Conservation (phyloP, 192 early-diverging fungal genomes). For the Neocallimastix lanati region DNA sequence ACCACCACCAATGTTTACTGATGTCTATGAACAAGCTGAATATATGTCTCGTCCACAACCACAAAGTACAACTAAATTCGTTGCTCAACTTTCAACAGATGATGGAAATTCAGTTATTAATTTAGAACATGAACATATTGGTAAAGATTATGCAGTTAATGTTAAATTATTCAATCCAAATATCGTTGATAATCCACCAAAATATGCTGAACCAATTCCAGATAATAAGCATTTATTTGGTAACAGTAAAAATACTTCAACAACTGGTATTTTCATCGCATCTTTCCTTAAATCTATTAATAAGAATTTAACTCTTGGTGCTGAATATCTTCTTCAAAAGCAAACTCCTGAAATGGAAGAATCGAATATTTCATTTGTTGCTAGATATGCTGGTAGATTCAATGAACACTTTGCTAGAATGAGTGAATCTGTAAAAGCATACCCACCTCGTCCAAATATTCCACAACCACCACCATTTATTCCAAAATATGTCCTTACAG, state of each 20-base stretch:
- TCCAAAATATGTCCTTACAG: constrained; percentile 25
- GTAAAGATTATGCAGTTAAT: constrained; percentile 71
- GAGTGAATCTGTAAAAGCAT: constrained; percentile 27
- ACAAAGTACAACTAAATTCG: constrained; percentile 10
- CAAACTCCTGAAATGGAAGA: constrained; percentile 68
- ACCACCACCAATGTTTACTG: constrained; percentile 14
- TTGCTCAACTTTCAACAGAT: constrained; percentile 32
- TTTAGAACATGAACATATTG: constrained; percentile 81
- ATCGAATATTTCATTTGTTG: constrained; percentile 47
- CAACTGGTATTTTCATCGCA: constrained; percentile 72
- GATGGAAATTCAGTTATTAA: constrained; percentile 80
- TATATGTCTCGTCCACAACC: constrained; percentile 9
- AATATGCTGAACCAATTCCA: background rate
- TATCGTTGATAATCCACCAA: constrained; percentile 40
- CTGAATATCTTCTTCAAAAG: constrained; percentile 67
- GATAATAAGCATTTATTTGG: background rate
- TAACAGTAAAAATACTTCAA: constrained; percentile 7
- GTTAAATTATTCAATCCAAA: constrained; percentile 93
- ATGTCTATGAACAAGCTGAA: background rate
- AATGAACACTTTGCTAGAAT: constrained; percentile 13
- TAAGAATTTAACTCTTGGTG: constrained; percentile 58
- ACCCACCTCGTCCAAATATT: constrained; percentile 15
- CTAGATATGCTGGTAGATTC: constrained; percentile 35
- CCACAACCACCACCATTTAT: constrained; percentile 31
- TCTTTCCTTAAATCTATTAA: constrained; percentile 85